Base-by-base conservation (phyloP, 2,329 filamentous ascomycete genomes). In the Penicillium brevicompactum region DNA sequence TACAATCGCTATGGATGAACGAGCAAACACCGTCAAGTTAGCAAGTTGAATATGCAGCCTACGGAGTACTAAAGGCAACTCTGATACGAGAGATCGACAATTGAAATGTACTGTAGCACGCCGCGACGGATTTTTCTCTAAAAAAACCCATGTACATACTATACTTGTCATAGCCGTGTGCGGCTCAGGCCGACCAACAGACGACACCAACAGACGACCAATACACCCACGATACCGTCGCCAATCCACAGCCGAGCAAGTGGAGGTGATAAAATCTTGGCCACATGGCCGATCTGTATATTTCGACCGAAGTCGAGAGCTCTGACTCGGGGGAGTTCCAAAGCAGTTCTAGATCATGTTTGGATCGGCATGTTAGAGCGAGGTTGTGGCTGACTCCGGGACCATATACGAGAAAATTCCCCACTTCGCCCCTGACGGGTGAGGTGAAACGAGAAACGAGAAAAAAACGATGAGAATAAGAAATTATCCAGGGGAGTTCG, bases 31-130 rank as follows among this genome's bases (percentile, higher is more conserved):
- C 24, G 24, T 27, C 24, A 27, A 27, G 8, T 6, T 5, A 6
- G 24, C 24, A 34, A 11, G 9, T 10, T 34, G 31, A 34, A 38
- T 38, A 16, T 38, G 4, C 38, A 21, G 21, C 5, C 16, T 18
- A 11, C n/a, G n/a, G n/a, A n/a, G n/a, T n/a, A n/a, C 21, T 18
- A 37, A 46, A 21, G 53, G 53, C 43, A 55, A 55, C 27, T 58
- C n/a, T 10, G 43, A 57, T 59, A 59, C 61, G 61, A 63, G 57
- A 45, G 61, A 63, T 63, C 61, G 51, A 56, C 61, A 37, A 13
- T 14, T 37, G 14, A 5, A 27, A 37, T 52, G 13, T 18, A 18
- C 18, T 18, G 18, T 14, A 6, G 37, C 27, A 42, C 13, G 16
- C 43, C 41, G 43, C 27, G 14, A 31, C 37, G 30, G 18, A 18